Percentiles rank a stretch among this genome's conserved stretches.
These are phyloP conservation scores for Fraxinus nigra DNA, from an alignment of 305 asterid species.

Conservation along the genomic window DNA sequence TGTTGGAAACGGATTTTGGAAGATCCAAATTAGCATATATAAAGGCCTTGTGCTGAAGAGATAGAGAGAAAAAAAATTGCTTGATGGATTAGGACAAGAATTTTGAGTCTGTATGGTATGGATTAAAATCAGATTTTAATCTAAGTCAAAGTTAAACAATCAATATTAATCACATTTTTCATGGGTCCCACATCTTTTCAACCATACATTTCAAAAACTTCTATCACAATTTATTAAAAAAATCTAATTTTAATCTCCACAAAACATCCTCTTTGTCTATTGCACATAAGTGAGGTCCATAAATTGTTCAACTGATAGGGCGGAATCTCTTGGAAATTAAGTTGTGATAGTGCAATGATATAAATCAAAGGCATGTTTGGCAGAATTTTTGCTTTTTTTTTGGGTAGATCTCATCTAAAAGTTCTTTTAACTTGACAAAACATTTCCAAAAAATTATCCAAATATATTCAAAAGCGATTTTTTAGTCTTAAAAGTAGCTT, in stretches of 20 bases:
- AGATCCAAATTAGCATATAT: background rate
- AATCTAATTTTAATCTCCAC: no score
- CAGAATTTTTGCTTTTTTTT: background rate
- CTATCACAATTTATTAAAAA: no score
- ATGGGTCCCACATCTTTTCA: no score
- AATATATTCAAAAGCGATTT: no score
- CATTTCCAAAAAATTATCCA: no score
- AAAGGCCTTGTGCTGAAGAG: background rate
- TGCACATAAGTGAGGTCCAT: background rate
- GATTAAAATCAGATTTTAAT: no score
- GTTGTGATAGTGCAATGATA: background rate
- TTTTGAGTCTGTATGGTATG: background rate
- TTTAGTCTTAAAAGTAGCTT: background rate
- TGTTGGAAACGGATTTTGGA: background rate
- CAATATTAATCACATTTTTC: no score
- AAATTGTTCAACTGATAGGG: background rate
- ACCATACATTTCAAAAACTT: no score
- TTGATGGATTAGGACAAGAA: slow-evolving; percentile 11
- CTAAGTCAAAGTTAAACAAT: no score
- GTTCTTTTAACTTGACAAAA: no score
- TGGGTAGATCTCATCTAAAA: background rate
- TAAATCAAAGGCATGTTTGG: background rate
- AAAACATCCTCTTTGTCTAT: background rate
- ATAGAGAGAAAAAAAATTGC: background rate
- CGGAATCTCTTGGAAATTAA: background rate